Evolutionary conservation across 2,329 filamentous ascomycete species (phyloP).

Genomic region (Phaeosphaeriaceae sp.): DNA sequence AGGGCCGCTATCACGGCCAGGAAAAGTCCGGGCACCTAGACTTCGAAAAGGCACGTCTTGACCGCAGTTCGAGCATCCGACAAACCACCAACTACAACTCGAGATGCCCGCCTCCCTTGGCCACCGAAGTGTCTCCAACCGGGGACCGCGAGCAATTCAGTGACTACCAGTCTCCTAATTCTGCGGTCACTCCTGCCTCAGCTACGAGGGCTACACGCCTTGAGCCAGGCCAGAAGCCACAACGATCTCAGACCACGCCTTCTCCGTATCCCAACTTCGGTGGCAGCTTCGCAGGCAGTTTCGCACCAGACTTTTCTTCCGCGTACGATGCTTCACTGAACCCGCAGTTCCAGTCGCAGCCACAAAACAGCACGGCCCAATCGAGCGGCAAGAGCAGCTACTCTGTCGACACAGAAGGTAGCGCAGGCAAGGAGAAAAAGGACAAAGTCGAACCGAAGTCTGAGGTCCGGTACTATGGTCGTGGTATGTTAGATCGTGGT

Average conservation of each 20-base stretch:
- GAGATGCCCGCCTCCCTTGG: slow-evolving; percentile 34
- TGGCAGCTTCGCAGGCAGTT: slow-evolving; percentile 28
- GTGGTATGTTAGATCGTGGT: slow-evolving; percentile 55
- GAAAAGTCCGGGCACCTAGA: slow-evolving; percentile 27
- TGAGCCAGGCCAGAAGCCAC: slow-evolving; percentile 36
- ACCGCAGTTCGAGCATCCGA: slow-evolving; percentile 37
- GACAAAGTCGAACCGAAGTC: slow-evolving; percentile 57
- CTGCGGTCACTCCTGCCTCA: slow-evolving; percentile 30
- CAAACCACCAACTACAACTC: slow-evolving; percentile 28
- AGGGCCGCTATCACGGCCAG: slow-evolving; percentile 30
- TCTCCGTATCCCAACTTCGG: slow-evolving; percentile 34
- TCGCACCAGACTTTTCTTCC: slow-evolving; percentile 36
- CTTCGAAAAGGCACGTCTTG: slow-evolving; percentile 26
- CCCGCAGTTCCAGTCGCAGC: slow-evolving; percentile 29
- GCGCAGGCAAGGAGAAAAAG: slow-evolving; percentile 47
- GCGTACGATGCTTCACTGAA: slow-evolving; percentile 43
- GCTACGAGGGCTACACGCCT: slow-evolving; percentile 35
- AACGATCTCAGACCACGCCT: slow-evolving; percentile 27
- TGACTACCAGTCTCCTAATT: slow-evolving; percentile 41
- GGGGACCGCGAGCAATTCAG: slow-evolving; percentile 40
- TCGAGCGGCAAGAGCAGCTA: slow-evolving; percentile 52
- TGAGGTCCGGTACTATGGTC: slow-evolving; percentile 61
- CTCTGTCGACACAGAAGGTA: slow-evolving; percentile 47
- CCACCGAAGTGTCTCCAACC: slow-evolving; percentile 21
- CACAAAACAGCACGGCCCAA: slow-evolving; percentile 21